Conservation (phyloP, 208 protist species). For the Acanthamoeba triangularis region DNA sequence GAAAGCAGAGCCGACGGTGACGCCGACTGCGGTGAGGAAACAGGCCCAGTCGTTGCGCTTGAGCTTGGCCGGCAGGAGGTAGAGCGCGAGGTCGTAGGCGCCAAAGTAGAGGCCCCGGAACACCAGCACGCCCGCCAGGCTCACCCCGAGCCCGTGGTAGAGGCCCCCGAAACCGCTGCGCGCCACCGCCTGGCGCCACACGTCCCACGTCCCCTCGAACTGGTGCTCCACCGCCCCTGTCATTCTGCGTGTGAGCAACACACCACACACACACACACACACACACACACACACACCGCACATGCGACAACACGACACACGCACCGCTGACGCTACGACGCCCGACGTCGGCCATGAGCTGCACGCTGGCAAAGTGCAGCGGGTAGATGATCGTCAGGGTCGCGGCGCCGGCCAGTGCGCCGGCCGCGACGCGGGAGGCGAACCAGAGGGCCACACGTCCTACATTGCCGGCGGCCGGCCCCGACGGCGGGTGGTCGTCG, state of each 20-base stretch:
- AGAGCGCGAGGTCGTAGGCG: background rate
- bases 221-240: background rate
- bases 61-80: background rate
- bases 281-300: background rate
- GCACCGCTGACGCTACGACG: background rate
- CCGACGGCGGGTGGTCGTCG: background rate
- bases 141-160: slow-evolving; percentile 30
- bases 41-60: background rate
- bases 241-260: background rate
- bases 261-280: no score
- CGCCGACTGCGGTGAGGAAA: background rate
- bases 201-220: background rate
- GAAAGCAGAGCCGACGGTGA: background rate
- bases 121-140: slow-evolving; percentile 17
- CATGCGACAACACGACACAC: no score
- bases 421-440: background rate
- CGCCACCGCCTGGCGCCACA: slow-evolving; percentile 24
- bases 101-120: slow-evolving; percentile 43
- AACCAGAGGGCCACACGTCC: background rate
- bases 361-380: slow-evolving; percentile 39
- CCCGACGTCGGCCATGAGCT: slow-evolving; percentile 15
- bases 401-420: background rate
- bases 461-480: background rate
- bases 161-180: background rate
- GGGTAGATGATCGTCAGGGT: background rate